phyloP scores from a whole-genome alignment of 108 stramenopile species.

The Fragilaria crotonensis region DNA sequence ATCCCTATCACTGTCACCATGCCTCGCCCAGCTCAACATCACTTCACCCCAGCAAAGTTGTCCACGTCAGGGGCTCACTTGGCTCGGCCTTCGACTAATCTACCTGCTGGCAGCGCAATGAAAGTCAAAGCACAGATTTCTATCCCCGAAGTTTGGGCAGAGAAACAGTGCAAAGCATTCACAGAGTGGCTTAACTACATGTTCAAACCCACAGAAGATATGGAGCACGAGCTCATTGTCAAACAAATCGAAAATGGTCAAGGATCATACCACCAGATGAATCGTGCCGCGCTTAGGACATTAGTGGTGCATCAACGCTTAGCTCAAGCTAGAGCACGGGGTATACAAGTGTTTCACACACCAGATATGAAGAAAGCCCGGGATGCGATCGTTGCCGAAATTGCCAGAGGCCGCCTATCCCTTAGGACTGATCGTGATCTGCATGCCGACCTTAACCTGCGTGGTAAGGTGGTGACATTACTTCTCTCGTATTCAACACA shows the following conservation, averaged over 20 bases:
- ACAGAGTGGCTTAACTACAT: slow-evolving; percentile 78
- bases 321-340: slow-evolving; percentile 25
- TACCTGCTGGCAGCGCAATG: too few relatives aligned
- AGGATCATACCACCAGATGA: neutral
- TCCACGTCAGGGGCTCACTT: too few relatives aligned
- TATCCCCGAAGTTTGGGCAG: slow-evolving; percentile 52
- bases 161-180: slow-evolving; percentile 63
- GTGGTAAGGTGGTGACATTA: slow-evolving; percentile 53
- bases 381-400: slow-evolving; percentile 45
- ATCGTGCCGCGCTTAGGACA: slow-evolving; percentile 17
- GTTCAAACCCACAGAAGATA: slow-evolving; percentile 50
- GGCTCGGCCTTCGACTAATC: too few relatives aligned
- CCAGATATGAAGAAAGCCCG: slow-evolving; percentile 28
- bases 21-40: too few relatives aligned
- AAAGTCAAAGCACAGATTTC: too few relatives aligned
- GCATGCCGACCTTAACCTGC: slow-evolving; percentile 68
- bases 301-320: slow-evolving; percentile 34
- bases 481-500: slow-evolving; percentile 79
- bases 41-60: too few relatives aligned
- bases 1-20: too few relatives aligned
- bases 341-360: slow-evolving; percentile 35
- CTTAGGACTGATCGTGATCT: slow-evolving; percentile 82
- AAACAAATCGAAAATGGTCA: neutral
- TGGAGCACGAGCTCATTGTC: slow-evolving; percentile 11
- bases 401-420: slow-evolving; percentile 58